These are phyloP conservation scores for Botrytis medusae DNA, from an alignment of 2,329 filamentous ascomycete genomes.

Conservation along the genomic window DNA sequence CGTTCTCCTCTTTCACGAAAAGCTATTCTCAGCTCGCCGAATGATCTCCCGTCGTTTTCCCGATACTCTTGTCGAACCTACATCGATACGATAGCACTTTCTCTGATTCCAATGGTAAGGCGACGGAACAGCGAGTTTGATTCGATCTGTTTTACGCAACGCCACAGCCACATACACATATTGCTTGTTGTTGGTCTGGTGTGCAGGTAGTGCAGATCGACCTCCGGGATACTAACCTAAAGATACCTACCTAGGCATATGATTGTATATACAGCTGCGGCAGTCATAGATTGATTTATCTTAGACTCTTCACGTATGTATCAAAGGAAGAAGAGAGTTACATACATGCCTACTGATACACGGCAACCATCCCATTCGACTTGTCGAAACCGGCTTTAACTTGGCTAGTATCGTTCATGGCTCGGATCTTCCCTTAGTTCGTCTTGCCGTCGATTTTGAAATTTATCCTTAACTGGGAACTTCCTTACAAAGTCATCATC, in stretches of 20 bases:
- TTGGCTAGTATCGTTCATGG: background rate
- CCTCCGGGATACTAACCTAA: background rate
- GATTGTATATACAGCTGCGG: background rate
- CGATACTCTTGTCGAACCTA: background rate
- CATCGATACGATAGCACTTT: background rate
- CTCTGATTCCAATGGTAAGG: background rate
- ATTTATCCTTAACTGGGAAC: background rate
- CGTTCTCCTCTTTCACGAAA: slow-evolving; percentile 5
- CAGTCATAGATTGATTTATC: background rate
- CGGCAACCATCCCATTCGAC: background rate
- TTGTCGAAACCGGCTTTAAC: background rate
- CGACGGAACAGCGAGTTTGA: background rate
- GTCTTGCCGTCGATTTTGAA: background rate
- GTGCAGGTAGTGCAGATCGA: slow-evolving; percentile 1
- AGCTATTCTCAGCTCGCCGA: slow-evolving; percentile 6
- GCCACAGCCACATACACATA: slow-evolving; percentile 4
- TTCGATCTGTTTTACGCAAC: slow-evolving; percentile 7
- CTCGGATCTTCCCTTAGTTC: slow-evolving; percentile 13
- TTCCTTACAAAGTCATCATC: slow-evolving; percentile 16
- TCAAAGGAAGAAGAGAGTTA: background rate
- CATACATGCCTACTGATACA: background rate
- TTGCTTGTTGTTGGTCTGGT: background rate
- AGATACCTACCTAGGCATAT: background rate
- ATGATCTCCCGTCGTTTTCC: background rate
- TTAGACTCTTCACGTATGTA: background rate